Evolutionary conservation across 73 alveolate genomes (phyloP).

Genomic region (Tetrahymena elliotti): DNA sequence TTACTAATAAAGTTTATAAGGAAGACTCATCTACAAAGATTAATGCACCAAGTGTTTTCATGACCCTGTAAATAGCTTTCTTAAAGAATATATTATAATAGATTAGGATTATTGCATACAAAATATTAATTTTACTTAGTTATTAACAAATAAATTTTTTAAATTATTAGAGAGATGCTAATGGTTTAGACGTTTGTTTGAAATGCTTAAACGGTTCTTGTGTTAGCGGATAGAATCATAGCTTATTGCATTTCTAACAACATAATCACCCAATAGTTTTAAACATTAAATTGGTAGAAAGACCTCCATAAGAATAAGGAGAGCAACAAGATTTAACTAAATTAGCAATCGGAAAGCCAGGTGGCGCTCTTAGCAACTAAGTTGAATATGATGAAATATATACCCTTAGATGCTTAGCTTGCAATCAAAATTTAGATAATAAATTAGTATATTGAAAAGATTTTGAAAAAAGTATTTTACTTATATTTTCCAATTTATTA

Average conservation of each 20-base stretch:
- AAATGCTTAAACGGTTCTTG: conserved; percentile 93
- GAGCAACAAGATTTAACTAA: conserved; percentile 72
- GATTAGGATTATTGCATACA: not conserved
- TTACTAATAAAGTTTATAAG: conserved; percentile 11
- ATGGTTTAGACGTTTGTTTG: conserved; percentile 91
- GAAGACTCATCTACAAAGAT: conserved; percentile 68
- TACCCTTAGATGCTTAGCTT: conserved; percentile 63
- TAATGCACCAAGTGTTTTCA: conserved; percentile 77
- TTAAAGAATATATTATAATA: not conserved
- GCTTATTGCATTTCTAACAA: conserved; percentile 55
- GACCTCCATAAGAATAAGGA: conserved; percentile 53
- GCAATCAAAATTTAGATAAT: conserved; percentile 52
- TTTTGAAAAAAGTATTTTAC: not conserved
- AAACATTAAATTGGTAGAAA: conserved; percentile 67
- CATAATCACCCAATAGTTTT: conserved; percentile 78
- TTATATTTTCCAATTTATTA: not conserved
- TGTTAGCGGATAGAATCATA: conserved; percentile 50
- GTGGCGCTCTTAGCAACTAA: conserved; percentile 73
- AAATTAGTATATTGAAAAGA: not conserved
- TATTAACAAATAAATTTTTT: not conserved
- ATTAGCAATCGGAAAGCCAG: conserved; percentile 93
- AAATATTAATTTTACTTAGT: too few species aligned
- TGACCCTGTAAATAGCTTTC: conserved; percentile 30
- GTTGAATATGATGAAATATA: conserved; percentile 74
- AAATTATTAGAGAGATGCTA: conserved; percentile 51